These are phyloP conservation scores for Sugiyamaella xylanicola DNA, from an alignment of 1,139 yeast species.

Conservation along the genomic window DNA sequence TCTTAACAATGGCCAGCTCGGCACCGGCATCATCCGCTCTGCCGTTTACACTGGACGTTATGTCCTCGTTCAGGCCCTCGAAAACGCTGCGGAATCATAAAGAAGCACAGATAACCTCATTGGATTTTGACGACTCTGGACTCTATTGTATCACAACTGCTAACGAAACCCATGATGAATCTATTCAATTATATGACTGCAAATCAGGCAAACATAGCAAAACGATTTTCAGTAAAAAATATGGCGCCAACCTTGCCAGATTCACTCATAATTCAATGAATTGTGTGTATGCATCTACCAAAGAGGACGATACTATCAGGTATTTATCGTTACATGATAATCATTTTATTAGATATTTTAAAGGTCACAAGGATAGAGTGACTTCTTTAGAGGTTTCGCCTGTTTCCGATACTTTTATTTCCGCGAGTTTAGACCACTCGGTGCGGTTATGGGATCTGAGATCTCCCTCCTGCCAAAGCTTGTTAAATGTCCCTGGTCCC, in stretches of 20 bases:
- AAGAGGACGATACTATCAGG: constrained; percentile 62
- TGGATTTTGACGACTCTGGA: constrained; percentile 87
- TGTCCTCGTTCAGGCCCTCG: constrained; percentile 55
- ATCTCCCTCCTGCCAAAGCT: constrained; percentile 53
- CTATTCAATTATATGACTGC: constrained; percentile 81
- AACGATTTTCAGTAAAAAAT: constrained; percentile 80
- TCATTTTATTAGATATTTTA: constrained; percentile 78
- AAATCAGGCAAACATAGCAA: constrained; percentile 56
- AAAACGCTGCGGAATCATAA: constrained; percentile 63
- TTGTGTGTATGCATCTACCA: constrained; percentile 83
- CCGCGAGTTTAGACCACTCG: constrained; percentile 75
- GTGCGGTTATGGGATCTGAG: constrained; percentile 87
- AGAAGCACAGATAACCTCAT: constrained; percentile 64
- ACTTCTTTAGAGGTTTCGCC: constrained; percentile 76
- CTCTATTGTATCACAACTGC: constrained; percentile 69
- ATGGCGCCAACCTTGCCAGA: constrained; percentile 85
- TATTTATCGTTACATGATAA: constrained; percentile 77
- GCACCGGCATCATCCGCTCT: constrained; percentile 26
- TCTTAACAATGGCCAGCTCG: background rate
- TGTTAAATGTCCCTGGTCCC: constrained; percentile 60
- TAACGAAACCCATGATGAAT: constrained; percentile 65
- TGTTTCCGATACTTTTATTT: constrained; percentile 62
- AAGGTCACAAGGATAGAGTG: constrained; percentile 81
- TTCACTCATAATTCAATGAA: constrained; percentile 78
- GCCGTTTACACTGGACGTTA: constrained; percentile 47